phyloP scores from a whole-genome alignment of 768 basidiomycete species.

The Imleria badia region DNA sequence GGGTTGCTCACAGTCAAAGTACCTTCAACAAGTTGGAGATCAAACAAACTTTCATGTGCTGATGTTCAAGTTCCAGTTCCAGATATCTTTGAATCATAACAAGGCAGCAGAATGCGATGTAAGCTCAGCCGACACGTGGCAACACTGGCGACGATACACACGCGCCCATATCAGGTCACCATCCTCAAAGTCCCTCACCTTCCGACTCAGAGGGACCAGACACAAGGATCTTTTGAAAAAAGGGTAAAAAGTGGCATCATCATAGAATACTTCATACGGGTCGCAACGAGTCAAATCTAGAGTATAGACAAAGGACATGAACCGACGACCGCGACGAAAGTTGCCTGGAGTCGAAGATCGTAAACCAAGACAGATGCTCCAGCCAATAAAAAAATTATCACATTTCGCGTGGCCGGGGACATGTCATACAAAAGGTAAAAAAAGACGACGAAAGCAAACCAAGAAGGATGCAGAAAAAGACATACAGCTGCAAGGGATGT shows the following conservation, averaged over 20 bases:
- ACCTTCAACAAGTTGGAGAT: no score
- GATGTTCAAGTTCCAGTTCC: no score
- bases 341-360: conserved; percentile 1
- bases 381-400: conserved; percentile 14
- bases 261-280: conserved; percentile 6
- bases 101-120: no score
- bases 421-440: conserved; percentile 6
- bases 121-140: no score
- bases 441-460: conserved; percentile 22
- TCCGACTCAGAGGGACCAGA: no score
- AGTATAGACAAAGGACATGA: conserved; percentile 15
- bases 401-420: conserved; percentile 8
- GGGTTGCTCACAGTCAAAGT: no score
- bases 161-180: no score
- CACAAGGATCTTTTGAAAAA: neutral
- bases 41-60: no score
- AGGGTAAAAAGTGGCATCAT: neutral
- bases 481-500: conserved; percentile 23
- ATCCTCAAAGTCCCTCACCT: no score
- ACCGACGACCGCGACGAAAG: neutral
- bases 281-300: conserved; percentile 16
- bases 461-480: conserved; percentile 19
- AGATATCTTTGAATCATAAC: no score
- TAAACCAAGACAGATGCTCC: conserved; percentile 12
- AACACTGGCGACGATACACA: no score